Percentiles rank a stretch among this genome's conserved stretches.
Conservation (phyloP, 495 filamentous ascomycete genomes). For the Aeminium ludgeri region DNA sequence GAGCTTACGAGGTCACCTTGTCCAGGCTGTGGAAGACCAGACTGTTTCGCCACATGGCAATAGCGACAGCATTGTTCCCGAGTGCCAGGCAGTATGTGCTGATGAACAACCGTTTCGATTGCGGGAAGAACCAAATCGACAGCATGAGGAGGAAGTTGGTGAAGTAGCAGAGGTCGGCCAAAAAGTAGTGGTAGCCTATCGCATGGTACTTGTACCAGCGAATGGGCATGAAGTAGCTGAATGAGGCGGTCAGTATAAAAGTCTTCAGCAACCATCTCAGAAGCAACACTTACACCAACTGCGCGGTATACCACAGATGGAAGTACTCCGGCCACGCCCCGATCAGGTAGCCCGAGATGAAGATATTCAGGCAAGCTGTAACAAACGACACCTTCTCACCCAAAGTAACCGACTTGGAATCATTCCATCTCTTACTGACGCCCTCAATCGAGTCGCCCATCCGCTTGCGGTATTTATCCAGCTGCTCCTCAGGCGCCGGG, state of each 20-base stretch:
- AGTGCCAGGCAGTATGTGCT: constrained; percentile 82
- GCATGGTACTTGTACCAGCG: constrained; percentile 79
- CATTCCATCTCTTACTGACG: constrained; percentile 69
- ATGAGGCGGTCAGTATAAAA: neutral
- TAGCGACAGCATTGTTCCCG: constrained; percentile 93
- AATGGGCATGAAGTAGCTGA: constrained; percentile 85
- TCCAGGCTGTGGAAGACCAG: constrained; percentile 96
- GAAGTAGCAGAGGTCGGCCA: constrained; percentile 95
- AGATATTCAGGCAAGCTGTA: constrained; percentile 87
- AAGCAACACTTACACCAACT: constrained; percentile 14
- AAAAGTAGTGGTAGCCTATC: constrained; percentile 88
- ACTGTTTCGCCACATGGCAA: constrained; percentile 98
- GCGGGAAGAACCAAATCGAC: constrained; percentile 77
- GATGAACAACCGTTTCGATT: constrained; percentile 82
- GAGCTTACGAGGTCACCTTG: constrained; percentile 63
- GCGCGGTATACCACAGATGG: constrained; percentile 71
- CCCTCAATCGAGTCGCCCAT: constrained; percentile 81
- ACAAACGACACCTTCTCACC: constrained; percentile 96
- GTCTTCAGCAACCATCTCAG: neutral
- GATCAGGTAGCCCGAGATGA: constrained; percentile 86
- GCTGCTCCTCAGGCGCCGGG: constrained; percentile 70
- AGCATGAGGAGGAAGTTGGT: constrained; percentile 77
- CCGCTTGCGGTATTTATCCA: constrained; percentile 73
- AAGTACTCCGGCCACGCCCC: constrained; percentile 74
- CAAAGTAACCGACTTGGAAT: constrained; percentile 67